phyloP scores from a whole-genome alignment of 352 stramenopile species.

The Pythium rishiriense region DNA sequence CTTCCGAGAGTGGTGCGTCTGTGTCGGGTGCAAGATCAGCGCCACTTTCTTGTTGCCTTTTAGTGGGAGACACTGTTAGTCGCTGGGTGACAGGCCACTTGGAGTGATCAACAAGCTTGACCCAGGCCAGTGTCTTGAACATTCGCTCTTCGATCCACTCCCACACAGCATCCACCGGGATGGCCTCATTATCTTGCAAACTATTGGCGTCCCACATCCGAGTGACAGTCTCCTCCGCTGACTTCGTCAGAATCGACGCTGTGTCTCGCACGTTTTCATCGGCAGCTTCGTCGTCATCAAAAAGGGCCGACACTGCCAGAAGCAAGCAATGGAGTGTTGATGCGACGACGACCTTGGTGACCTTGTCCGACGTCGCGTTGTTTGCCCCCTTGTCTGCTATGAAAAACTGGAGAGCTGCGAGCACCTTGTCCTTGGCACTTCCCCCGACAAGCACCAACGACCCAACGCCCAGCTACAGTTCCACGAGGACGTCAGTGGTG shows the following conservation, averaged over 20 bases:
- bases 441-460: constrained; percentile 59
- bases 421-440: constrained; percentile 53
- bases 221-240: constrained; percentile 48
- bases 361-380: not conserved
- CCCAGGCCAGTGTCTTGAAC: constrained; percentile 58
- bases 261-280: constrained; percentile 55
- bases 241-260: constrained; percentile 57
- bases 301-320: constrained; percentile 57
- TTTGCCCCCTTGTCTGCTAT: constrained; percentile 11
- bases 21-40: not conserved
- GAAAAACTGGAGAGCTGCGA: constrained; percentile 51
- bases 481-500: not conserved
- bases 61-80: constrained; percentile 28
- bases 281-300: constrained; percentile 57
- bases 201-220: constrained; percentile 36
- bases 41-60: constrained; percentile 1
- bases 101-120: constrained; percentile 65
- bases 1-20: constrained; percentile 17
- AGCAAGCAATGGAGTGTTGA: constrained; percentile 50
- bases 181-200: not conserved
- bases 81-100: constrained; percentile 68
- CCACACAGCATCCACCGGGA: constrained; percentile 47
- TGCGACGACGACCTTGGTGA: constrained; percentile 5
- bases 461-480: constrained; percentile 44
- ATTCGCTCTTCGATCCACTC: constrained; percentile 63